A percentile compares a stretch with the other conserved stretches of the same genome.
phyloP scores from a whole-genome alignment of 805 yeast genomes.

The Starmerella asiatica region DNA sequence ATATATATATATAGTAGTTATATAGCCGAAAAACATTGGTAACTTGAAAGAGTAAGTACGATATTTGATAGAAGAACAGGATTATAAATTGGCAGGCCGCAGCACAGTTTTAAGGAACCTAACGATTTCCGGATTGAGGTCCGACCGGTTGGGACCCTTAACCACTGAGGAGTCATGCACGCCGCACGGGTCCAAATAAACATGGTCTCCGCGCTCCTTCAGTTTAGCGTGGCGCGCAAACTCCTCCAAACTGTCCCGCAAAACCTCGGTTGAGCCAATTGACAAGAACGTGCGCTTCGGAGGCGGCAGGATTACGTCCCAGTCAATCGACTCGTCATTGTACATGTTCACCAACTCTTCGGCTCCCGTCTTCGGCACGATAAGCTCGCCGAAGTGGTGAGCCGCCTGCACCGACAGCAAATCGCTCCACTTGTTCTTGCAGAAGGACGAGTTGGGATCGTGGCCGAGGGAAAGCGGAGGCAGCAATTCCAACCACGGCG shows the following conservation, averaged over 20 bases:
- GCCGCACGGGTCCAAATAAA: conserved; percentile 7
- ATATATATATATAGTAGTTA: background rate
- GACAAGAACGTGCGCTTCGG: background rate
- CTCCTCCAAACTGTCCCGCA: conserved; percentile 6
- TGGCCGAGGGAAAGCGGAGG: background rate
- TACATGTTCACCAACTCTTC: background rate
- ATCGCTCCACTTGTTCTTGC: background rate
- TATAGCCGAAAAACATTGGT: background rate
- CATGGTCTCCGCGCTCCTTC: background rate
- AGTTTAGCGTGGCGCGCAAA: background rate
- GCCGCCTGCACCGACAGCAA: background rate
- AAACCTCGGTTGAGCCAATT: conserved; percentile 14
- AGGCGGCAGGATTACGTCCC: conserved; percentile 6
- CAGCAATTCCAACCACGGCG: background rate
- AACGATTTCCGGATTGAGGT: background rate
- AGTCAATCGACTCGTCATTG: background rate
- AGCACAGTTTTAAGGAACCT: background rate
- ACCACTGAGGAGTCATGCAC: conserved; percentile 10
- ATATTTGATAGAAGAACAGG: too few relatives aligned
- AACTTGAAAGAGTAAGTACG: background rate
- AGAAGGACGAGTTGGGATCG: background rate
- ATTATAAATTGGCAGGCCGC: background rate
- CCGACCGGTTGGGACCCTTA: background rate
- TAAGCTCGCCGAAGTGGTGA: background rate
- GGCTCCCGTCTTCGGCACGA: too few relatives aligned